These are phyloP conservation scores for Coix lacrymajobi DNA, from an alignment of 176 grass and related monocot species.

Conservation along the genomic window DNA sequence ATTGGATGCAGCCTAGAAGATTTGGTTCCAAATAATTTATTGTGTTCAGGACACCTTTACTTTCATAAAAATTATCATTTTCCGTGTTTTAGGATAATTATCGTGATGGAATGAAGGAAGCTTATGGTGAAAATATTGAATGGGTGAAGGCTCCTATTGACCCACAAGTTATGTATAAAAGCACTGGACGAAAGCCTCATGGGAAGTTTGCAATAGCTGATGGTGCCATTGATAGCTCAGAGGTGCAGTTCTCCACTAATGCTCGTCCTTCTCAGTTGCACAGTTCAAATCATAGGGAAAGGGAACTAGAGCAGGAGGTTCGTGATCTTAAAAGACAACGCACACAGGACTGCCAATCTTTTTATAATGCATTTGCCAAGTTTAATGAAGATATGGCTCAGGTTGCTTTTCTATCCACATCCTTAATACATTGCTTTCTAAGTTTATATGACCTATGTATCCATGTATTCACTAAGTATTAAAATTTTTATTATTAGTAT, in stretches of 20 bases:
- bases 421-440: too few relatives aligned
- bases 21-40: not conserved
- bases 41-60: not conserved
- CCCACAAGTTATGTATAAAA: not conserved
- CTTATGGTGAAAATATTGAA: not conserved
- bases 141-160: not conserved
- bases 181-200: not conserved
- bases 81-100: not conserved
- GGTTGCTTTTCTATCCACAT: too few relatives aligned
- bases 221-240: not conserved
- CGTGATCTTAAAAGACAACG: not conserved
- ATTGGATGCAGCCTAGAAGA: too few relatives aligned
- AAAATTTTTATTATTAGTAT: too few relatives aligned
- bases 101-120: not conserved
- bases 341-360: not conserved
- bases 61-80: not conserved
- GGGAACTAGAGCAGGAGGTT: not conserved
- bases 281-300: not conserved
- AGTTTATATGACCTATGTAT: too few relatives aligned
- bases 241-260: not conserved
- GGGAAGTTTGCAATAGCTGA: not conserved
- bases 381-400: not conserved
- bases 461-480: too few relatives aligned
- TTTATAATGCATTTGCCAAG: not conserved
- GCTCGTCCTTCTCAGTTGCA: not conserved